Base-by-base conservation (phyloP, 441 rosid species). In the Omphalea diandra region DNA sequence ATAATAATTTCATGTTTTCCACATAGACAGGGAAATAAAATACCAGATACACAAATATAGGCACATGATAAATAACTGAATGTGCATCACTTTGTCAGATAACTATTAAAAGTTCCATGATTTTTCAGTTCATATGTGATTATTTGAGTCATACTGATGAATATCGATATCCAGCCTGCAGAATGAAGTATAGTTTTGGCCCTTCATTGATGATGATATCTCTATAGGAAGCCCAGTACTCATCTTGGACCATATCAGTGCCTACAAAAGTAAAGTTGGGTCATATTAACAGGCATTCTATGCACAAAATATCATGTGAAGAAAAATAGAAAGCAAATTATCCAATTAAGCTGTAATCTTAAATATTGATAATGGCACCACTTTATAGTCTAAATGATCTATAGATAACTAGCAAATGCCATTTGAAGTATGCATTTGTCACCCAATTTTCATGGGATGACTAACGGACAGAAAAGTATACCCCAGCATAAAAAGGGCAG, bases 181-280 rank as follows among this genome's bases (percentile, higher is more conserved):
- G 81, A 85, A 89, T 12, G 97, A 86, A 44, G 74, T 63, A 82
- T 82, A 88, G 80, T 73, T 87, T 80, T 95, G 98, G 80, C 83
- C 84, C 75, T 68, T 89, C 98, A 93, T 95, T 64, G 98, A 90
- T 52, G 98, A 95, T 18, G 91, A 85, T 74, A 95, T 95, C 76
- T 89, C 98, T 73, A 95, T 92, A 9, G 99, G 99, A 65, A 95
- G 95, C 36, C 98, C 99, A 63, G 98, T 95, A 66, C 99, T 95
- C 99, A 95, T 92, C 80, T 95, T 95, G 82, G 99, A 90, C 99
- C 99, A 95, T 79, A 95, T 95, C 78, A 93, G 80, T 18, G 99
- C 99, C 99, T 95, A 88, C 75, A 73, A n/a, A 55, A 75, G 65
- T 61, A 26, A 43, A 67, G 2, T n/a, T 60, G 20, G 14, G 31